These are phyloP conservation scores for Aureobasidium sp. DNA, from an alignment of 2,329 filamentous ascomycete species.

Conservation along the genomic window DNA sequence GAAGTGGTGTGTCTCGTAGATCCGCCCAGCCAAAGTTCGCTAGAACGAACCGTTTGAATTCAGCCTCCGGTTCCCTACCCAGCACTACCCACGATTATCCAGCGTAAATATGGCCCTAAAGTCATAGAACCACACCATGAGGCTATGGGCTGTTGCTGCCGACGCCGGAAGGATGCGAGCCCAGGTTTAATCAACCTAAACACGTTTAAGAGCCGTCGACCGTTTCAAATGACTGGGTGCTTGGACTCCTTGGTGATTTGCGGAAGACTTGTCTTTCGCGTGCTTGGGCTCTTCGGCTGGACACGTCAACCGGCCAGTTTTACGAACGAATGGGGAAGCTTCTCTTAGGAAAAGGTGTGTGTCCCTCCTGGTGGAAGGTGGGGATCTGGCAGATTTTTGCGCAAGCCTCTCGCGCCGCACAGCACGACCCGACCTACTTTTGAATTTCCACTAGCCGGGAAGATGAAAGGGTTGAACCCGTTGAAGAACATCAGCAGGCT, in stretches of 20 bases:
- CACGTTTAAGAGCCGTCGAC: not conserved
- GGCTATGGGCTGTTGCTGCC: not conserved
- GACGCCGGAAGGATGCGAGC: not conserved
- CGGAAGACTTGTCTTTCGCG: too few species aligned
- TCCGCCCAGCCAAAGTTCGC: conserved; percentile 2
- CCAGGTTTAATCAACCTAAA: not conserved
- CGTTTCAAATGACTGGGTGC: not conserved
- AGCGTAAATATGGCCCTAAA: not conserved
- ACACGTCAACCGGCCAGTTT: not conserved
- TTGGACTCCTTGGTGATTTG: not conserved
- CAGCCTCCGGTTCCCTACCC: not conserved
- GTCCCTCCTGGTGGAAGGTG: not conserved
- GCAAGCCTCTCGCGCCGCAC: not conserved
- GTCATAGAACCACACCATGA: too few species aligned
- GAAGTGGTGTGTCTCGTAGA: not conserved
- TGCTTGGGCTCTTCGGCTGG: not conserved
- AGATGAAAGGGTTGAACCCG: not conserved
- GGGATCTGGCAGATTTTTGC: not conserved
- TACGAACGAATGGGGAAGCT: not conserved
- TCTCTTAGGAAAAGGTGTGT: not conserved
- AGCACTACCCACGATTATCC: not conserved
- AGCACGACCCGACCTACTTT: not conserved
- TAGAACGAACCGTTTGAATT: not conserved
- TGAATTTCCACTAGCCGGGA: not conserved
- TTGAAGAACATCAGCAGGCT: not conserved